A percentile compares a stretch with the other conserved stretches of the same genome.
Evolutionary conservation across 78 protist species (phyloP).

Genomic region (Acrasis kona): DNA sequence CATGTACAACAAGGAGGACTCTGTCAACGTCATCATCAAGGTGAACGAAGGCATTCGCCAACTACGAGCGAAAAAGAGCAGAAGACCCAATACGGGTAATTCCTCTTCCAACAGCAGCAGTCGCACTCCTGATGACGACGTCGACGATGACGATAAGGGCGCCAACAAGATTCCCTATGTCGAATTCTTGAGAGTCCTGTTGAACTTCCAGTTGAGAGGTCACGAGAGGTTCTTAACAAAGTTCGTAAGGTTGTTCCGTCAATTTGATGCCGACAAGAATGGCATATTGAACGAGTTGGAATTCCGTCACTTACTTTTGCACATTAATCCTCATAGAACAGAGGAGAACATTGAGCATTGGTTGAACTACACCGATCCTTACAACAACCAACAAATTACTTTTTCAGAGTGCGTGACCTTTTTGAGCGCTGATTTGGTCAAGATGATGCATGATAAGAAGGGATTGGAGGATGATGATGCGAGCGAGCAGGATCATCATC

Average conservation of each 20-base stretch:
- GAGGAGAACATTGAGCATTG: constrained; percentile 18
- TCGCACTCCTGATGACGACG: background rate
- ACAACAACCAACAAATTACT: constrained; percentile 18
- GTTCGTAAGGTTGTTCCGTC: constrained; percentile 16
- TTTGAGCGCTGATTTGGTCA: constrained; percentile 17
- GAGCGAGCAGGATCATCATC: too few relatives aligned
- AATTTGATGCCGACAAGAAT: constrained; percentile 16
- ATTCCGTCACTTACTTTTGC: constrained; percentile 5
- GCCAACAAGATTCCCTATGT: constrained; percentile 9
- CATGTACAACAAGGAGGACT: constrained; percentile 36
- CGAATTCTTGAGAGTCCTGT: constrained; percentile 8
- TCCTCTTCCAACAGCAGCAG: background rate
- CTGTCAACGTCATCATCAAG: constrained; percentile 16
- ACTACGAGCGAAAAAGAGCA: too few relatives aligned
- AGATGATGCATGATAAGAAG: constrained; percentile 22
- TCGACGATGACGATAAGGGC: too few relatives aligned
- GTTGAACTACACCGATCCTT: constrained; percentile 16
- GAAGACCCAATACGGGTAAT: background rate
- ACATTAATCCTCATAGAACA: constrained; percentile 8
- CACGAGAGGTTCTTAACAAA: constrained; percentile 34
- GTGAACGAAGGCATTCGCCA: background rate
- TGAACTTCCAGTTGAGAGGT: constrained; percentile 44
- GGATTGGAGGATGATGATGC: too few relatives aligned
- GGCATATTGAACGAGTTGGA: constrained; percentile 19
- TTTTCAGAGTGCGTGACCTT: constrained; percentile 28